Conservation (phyloP, 2,329 filamentous ascomycete genomes). For the Rasamsonia emersonii region DNA sequence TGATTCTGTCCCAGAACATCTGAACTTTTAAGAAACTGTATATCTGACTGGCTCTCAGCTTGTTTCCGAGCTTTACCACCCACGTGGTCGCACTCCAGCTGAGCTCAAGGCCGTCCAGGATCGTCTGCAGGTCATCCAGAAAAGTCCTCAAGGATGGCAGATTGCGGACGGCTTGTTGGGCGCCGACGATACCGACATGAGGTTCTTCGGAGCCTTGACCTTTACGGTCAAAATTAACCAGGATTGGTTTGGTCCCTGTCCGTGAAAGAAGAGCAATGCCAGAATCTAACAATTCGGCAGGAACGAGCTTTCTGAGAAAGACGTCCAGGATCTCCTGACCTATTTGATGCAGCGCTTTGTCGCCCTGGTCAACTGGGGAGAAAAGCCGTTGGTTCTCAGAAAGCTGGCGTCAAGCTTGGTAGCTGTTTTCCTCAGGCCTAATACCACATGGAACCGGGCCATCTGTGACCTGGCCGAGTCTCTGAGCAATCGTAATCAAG, state of each 20-base stretch:
- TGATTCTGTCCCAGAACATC: conserved; percentile 1
- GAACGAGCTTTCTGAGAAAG: conserved; percentile 27
- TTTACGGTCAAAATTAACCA: conserved; percentile 91
- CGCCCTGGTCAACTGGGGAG: conserved; percentile 28
- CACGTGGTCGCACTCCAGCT: conserved; percentile 36
- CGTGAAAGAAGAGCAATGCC: neutral
- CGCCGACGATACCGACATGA: conserved; percentile 62
- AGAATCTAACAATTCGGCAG: conserved; percentile 14
- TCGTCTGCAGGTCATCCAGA: conserved; percentile 68
- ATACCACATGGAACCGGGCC: conserved; percentile 29
- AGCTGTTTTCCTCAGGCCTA: conserved; percentile 34
- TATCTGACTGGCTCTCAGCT: conserved; percentile 22
- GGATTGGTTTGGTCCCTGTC: conserved; percentile 52
- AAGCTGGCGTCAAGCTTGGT: conserved; percentile 39
- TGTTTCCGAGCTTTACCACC: conserved; percentile 32
- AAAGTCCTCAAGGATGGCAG: conserved; percentile 73
- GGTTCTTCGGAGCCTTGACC: conserved; percentile 88
- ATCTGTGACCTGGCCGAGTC: conserved; percentile 30
- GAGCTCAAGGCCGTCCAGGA: conserved; percentile 54
- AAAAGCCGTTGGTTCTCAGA: conserved; percentile 34
- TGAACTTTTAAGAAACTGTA: neutral
- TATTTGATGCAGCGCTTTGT: conserved; percentile 37
- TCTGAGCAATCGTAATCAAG: conserved; percentile 28
- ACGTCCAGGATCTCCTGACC: conserved; percentile 27
- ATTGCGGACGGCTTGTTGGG: conserved; percentile 68